Evolutionary conservation across 108 stramenopile species (phyloP), one percentile per base, ranked within the genome.

Genomic region (Nannochloropsis salina): DNA sequence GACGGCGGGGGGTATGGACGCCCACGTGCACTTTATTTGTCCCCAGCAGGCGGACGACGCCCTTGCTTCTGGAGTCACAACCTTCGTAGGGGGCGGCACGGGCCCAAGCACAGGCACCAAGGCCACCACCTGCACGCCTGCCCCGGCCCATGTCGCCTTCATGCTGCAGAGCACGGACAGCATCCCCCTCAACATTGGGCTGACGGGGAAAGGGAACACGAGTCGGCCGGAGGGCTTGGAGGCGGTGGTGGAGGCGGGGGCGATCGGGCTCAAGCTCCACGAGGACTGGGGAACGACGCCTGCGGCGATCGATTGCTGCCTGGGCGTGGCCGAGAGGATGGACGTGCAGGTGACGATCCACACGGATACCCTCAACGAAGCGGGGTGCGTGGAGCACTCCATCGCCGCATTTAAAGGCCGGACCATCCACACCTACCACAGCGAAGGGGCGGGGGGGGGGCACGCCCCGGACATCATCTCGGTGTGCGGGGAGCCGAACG

Each of bases 211-310:
- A 91, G 98, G 98, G 8, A 98, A 98, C 85, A 94, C 95, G 41
- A 91, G 93, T 80, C 90, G 41, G 88, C 90, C 91, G 45, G 90
- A 87, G 44, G 91, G 91, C 1, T 80, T 92, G 44, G 61, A 80
- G 10, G 91, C 91, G 89, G 87, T 90, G 51, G 47, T 92, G n/a
- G 45, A 51, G 11, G 92, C 95, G n/a, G 97, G 98, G 44, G 97
- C 96, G 18, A 92, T 94, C 44, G 98, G 98, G 15, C 93, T 98
- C 89, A 99, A 99, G 92, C 91, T 99, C 31, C 98, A 99, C 90
- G 98, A 99, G 88, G 98, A 99, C 92, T 99, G 98, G 98, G 98
- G 98, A 79, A 99, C 98, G 31, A 99, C 98, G 51, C 98, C 98
- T 9, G 92, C 93, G 43, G 93, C 97, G 42, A 99, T 99, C 89